Conservation (phyloP, 306 rosid genomes). For the Lathyrus aphaca region DNA sequence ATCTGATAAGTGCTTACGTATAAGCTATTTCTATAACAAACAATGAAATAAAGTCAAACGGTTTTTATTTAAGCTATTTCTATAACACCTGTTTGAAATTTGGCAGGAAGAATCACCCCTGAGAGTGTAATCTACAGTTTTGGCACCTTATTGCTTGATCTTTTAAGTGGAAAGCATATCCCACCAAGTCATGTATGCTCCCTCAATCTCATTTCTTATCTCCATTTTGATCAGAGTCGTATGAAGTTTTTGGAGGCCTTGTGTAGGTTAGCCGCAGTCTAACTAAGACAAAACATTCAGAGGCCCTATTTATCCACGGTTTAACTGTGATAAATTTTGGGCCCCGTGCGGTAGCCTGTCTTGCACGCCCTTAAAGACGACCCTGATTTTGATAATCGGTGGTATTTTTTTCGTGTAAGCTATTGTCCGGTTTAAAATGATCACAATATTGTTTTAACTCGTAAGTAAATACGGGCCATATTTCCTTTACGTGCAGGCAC, state of each 20-base stretch:
- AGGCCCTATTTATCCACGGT: too few relatives aligned
- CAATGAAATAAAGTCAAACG: too few relatives aligned
- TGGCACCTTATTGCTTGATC: conserved; percentile 91
- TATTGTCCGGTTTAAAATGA: conserved; percentile 28
- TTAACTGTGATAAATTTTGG: too few relatives aligned
- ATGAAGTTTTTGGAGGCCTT: too few relatives aligned
- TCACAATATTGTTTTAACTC: not conserved
- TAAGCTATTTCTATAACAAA: not conserved
- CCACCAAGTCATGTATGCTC: conserved; percentile 84
- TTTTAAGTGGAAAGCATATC: conserved; percentile 92
- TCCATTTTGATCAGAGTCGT: conserved; percentile 26
- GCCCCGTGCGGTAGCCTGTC: too few relatives aligned
- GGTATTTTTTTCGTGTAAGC: conserved; percentile 35
- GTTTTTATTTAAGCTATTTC: not conserved
- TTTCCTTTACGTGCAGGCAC: conserved; percentile 61
- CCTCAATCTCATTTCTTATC: conserved; percentile 30
- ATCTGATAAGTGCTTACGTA: not conserved
- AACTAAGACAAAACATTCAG: too few relatives aligned
- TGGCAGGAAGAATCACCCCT: conserved; percentile 80
- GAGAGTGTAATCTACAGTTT: conserved; percentile 93
- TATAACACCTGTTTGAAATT: conserved; percentile 33
- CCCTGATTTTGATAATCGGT: conserved; percentile 7
- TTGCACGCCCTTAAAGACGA: too few relatives aligned
- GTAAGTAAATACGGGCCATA: conserved; percentile 4
- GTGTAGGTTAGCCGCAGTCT: too few relatives aligned